Evolutionary conservation across 2,329 filamentous ascomycete species (phyloP), one percentile per base, ranked within the genome.

Genomic region (Aspergillus pseudoglaucus): DNA sequence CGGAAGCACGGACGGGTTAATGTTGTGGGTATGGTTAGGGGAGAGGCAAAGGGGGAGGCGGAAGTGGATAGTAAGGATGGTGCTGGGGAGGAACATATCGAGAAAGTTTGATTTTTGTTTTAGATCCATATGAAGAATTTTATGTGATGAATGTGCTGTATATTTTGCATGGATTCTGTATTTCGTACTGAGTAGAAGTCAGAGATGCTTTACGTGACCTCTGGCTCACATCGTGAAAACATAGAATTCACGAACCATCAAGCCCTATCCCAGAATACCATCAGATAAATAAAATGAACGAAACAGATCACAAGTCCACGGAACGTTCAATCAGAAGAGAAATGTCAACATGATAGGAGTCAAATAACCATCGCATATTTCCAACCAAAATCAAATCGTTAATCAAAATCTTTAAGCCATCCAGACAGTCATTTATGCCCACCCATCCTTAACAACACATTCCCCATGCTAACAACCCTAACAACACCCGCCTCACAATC

Each of bases 51-150:
- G 25, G 4, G 9, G 25, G 25, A 5, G 10, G 12, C 10, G 10
- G 25, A 12, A 4, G 25, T 12, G 10, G 25, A 30, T 30, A n/a
- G 70, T 75, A 30, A 30, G 9, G 5, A 10, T 30, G 25, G 25
- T 30, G 4, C 25, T 12, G 25, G 25, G 25, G 10, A 30, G 10
- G 25, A 12, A 4, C 25, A 30, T 30, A 30, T 30, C 12, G 25
- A 30, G 25, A 30, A 30, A 10, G 25, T 30, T 12, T 30, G 25
- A 30, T 30, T 22, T 30, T 65, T 72, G 25, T 9, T 4, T 12
- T 39, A 7, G 18, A 39, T 39, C 17, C 7, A 30, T 4, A 4
- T 9, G 25, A 5, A 30, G 25, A 30, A 7, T 4, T 27, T 12
- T 30, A 17, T 4, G 12, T 10, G 3, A 22, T 22, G 6, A 5